Evolutionary conservation across 257 asterid species (phyloP).

Genomic region (Nicotiana sylvestris): DNA sequence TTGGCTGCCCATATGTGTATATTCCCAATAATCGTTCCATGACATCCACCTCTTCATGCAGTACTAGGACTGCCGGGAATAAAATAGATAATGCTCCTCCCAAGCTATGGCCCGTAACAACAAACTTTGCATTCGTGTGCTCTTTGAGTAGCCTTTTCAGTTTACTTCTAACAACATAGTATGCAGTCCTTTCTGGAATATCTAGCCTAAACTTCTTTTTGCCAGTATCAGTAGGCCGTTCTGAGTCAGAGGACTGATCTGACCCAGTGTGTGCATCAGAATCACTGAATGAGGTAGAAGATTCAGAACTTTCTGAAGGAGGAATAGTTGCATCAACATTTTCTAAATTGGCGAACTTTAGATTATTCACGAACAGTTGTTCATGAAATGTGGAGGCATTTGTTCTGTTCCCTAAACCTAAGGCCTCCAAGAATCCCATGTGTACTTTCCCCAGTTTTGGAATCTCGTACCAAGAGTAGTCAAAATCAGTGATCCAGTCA

Average conservation of each 20-base stretch:
- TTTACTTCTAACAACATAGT: slow-evolving; percentile 50
- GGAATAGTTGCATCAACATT: slow-evolving; percentile 15
- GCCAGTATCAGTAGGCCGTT: slow-evolving; percentile 1
- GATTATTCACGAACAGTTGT: slow-evolving; percentile 23
- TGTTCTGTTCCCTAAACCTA: slow-evolving; percentile 78
- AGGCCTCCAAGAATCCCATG: slow-evolving; percentile 94
- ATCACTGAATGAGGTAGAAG: slow-evolving; percentile 11
- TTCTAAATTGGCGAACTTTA: background rate
- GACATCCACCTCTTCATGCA: slow-evolving; percentile 59
- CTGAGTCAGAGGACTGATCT: slow-evolving; percentile 21
- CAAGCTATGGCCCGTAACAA: slow-evolving; percentile 86
- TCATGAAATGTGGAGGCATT: slow-evolving; percentile 48
- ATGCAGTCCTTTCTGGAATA: slow-evolving; percentile 60
- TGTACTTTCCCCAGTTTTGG: slow-evolving; percentile 90
- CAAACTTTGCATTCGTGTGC: slow-evolving; percentile 66
- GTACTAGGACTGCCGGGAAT: slow-evolving; percentile 63
- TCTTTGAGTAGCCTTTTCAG: slow-evolving; percentile 54
- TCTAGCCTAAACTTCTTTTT: slow-evolving; percentile 19
- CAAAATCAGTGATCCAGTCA: slow-evolving; percentile 93
- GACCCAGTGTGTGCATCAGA: slow-evolving; percentile 18
- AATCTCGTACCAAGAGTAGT: slow-evolving; percentile 92
- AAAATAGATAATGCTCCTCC: slow-evolving; percentile 93
- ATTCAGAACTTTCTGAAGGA: slow-evolving; percentile 16
- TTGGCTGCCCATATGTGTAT: slow-evolving; percentile 87
- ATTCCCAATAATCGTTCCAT: slow-evolving; percentile 55